A percentile compares a stretch with the other conserved stretches of the same genome.
phyloP scores from a whole-genome alignment of 2,329 filamentous ascomycete species.

The Aspergillus sp. region DNA sequence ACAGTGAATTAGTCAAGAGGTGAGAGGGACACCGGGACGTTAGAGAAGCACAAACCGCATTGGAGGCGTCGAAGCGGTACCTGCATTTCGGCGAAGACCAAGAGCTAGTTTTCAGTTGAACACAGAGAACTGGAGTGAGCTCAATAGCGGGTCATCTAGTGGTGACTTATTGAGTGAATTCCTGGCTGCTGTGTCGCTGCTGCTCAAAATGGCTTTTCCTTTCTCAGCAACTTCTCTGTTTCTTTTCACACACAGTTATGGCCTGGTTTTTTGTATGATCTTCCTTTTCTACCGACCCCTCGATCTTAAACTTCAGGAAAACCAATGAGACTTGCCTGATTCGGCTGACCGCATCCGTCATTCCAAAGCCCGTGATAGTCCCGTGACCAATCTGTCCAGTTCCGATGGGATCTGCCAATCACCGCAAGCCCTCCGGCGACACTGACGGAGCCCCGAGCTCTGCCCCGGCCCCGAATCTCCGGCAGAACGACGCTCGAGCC shows the following conservation, averaged over 20 bases:
- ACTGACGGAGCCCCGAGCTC: slow-evolving; percentile 8
- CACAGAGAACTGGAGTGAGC: neutral
- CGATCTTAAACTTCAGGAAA: slow-evolving; percentile 1
- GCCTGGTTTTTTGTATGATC: neutral
- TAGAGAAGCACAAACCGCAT: slow-evolving; percentile 49
- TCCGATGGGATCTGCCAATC: slow-evolving; percentile 21
- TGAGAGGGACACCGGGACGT: neutral
- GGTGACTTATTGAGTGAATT: slow-evolving; percentile 6
- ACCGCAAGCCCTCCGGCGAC: slow-evolving; percentile 6
- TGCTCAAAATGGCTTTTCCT: neutral
- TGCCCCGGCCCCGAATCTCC: slow-evolving; percentile 2
- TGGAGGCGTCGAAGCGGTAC: slow-evolving; percentile 78
- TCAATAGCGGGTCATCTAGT: neutral
- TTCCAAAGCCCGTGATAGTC: slow-evolving; percentile 10
- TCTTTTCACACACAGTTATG: neutral
- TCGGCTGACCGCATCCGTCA: slow-evolving; percentile 18
- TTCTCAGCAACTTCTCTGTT: neutral
- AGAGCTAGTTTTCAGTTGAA: neutral
- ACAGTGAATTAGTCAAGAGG: neutral
- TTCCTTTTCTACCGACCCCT: slow-evolving; percentile 13
- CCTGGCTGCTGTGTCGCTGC: neutral
- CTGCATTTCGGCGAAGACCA: slow-evolving; percentile 54
- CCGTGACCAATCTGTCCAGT: neutral
- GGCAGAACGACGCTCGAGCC: neutral
- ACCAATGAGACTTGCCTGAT: slow-evolving; percentile 11